Evolutionary conservation across 1,284 basidiomycete species (phyloP), one percentile per base, ranked within the genome.

Genomic region (Polyporus tsugae): DNA sequence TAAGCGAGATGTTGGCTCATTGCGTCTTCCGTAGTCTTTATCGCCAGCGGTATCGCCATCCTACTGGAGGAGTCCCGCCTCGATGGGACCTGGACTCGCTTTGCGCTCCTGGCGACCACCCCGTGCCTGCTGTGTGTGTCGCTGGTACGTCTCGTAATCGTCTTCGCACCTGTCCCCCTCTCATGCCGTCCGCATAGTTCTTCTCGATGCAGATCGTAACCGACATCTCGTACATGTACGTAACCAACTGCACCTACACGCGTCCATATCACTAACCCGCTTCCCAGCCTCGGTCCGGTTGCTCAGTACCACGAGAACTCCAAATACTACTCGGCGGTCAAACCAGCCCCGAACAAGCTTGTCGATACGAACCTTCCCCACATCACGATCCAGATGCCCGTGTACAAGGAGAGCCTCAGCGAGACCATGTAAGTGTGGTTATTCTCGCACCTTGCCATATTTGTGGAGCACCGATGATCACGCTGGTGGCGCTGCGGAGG

Each of bases 281-380:
- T 36, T 15, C 58, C 29, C 58, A 89, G 87, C 29, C 72, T 93
- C 69, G 91, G 91, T 11, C 92, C 92, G 13, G 90, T 94, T 65
- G 88, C 91, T 4, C 92, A 94, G 72, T 91, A 88, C 77, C 85
- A 90, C 74, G 86, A 92, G 79, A 93, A 93, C 80, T 91, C 89
- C 0, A 84, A 84, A 63, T 93, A 91, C 76, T 93, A 92, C 78
- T 91, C 89, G 9, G 91, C 90, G 13, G 70, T 87, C 63, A 83
- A 81, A 35, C 89, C 91, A 0, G 80, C 76, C 17, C 81, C 89
- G n/a, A 90, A 91, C 77, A 85, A 85, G 63, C 84, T 84, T n/a
- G 81, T 91, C 19, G 91, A 92, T 72, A 70, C 80, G 1, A 81
- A 80, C 44, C 82, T 94, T 2, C 92, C 92, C 2, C 93, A 93